Percentiles rank a stretch among this genome's conserved stretches.
These are phyloP conservation scores for Lumnitzera littorea DNA, from an alignment of 345 rosid species.

Conservation along the genomic window DNA sequence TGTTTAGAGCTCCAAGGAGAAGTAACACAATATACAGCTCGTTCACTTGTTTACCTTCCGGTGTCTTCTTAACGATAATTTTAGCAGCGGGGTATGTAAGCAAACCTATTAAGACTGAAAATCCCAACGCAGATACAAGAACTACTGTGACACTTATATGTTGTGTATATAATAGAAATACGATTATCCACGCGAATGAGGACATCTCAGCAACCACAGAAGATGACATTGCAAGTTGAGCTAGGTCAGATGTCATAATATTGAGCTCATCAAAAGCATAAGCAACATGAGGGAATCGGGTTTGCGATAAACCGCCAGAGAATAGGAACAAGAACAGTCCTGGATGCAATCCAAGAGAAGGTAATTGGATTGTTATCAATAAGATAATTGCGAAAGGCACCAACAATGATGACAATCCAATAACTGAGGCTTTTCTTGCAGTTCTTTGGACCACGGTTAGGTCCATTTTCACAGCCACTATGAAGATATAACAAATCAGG, in stretches of 20 bases:
- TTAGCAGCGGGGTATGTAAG: neutral
- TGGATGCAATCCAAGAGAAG: neutral
- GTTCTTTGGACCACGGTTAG: neutral
- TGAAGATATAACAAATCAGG: conserved; percentile 3
- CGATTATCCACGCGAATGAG: neutral
- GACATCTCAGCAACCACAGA: conserved; percentile 1
- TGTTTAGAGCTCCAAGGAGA: neutral
- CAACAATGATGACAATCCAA: neutral
- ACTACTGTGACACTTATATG: neutral
- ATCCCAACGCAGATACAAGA: neutral
- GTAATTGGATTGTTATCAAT: neutral
- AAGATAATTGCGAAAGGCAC: neutral
- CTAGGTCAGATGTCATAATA: conserved; percentile 13
- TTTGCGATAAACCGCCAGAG: conserved; percentile 1
- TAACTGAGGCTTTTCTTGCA: neutral
- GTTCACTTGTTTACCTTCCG: conserved; percentile 1
- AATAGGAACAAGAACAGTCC: conserved; percentile 1
- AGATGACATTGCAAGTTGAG: conserved; percentile 11
- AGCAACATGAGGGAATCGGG: conserved; percentile 10
- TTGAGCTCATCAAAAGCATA: conserved; percentile 15
- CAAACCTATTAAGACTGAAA: neutral
- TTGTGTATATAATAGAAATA: neutral
- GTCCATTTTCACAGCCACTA: conserved; percentile 10
- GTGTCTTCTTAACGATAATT: neutral
- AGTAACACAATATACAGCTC: conserved; percentile 1